Conservation (phyloP, 306 rosid species). For the Aeschynomene evenia region DNA sequence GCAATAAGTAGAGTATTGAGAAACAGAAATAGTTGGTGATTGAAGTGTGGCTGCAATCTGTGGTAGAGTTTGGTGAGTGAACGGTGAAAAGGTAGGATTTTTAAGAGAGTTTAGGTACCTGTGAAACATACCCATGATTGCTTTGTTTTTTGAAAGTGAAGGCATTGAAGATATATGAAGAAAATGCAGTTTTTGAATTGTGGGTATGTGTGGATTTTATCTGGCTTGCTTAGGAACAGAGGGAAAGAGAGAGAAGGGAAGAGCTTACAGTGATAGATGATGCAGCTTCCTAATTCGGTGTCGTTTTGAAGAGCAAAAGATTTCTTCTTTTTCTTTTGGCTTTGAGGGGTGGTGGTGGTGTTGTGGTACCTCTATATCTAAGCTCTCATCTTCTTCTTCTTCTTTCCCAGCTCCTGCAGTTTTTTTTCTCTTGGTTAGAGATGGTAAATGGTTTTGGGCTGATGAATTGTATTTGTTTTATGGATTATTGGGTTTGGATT, state of each 20-base stretch:
- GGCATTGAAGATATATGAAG: conserved; percentile 1
- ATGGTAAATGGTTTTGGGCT: too few species aligned
- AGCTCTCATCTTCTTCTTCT: too few species aligned
- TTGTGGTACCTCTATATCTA: too few species aligned
- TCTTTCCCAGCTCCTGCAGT: too few species aligned
- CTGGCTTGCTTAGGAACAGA: neutral
- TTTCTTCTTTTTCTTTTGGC: too few species aligned
- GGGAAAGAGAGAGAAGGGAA: neutral
- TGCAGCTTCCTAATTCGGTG: neutral
- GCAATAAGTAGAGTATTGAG: conserved; percentile 11
- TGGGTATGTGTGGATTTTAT: conserved; percentile 7
- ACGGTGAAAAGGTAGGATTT: conserved; percentile 23
- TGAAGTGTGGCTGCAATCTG: conserved; percentile 23
- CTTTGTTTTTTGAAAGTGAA: conserved; percentile 15
- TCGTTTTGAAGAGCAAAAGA: neutral
- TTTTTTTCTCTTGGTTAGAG: too few species aligned
- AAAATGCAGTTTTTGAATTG: conserved; percentile 20
- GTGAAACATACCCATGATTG: conserved; percentile 27
- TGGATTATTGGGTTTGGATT: too few species aligned
- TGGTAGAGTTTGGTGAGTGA: conserved; percentile 1
- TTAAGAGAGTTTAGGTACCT: conserved; percentile 26
- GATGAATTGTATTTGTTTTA: too few species aligned
- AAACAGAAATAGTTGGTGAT: conserved; percentile 23
- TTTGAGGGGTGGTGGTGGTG: too few species aligned
- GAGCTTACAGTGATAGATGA: neutral